These are phyloP conservation scores for Thelonectria olida DNA, from an alignment of 2,329 filamentous ascomycete species.

Conservation along the genomic window DNA sequence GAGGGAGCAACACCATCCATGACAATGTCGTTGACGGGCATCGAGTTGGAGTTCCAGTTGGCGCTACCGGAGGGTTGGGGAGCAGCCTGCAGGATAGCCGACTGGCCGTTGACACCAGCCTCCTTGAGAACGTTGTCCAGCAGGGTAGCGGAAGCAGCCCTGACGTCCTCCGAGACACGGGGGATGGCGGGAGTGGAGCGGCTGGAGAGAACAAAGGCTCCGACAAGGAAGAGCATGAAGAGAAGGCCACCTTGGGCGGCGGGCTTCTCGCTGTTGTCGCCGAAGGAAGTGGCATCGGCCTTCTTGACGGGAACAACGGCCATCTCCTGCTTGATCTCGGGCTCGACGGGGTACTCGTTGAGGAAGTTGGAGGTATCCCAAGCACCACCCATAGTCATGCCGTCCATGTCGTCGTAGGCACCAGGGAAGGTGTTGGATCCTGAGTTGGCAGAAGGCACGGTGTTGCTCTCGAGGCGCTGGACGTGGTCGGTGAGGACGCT, in stretches of 20 bases:
- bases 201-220: slow-evolving; percentile 94
- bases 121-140: slow-evolving; percentile 86
- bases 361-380: slow-evolving; percentile 84
- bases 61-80: slow-evolving; percentile 62
- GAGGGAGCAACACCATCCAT: slow-evolving; percentile 59
- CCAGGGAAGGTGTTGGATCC: slow-evolving; percentile 72
- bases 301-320: slow-evolving; percentile 65
- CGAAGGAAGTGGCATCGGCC: slow-evolving; percentile 46
- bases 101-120: slow-evolving; percentile 65
- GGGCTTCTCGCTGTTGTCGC: slow-evolving; percentile 66
- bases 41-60: slow-evolving; percentile 49
- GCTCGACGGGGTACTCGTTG: slow-evolving; percentile 73
- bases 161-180: slow-evolving; percentile 81
- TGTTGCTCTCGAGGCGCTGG: slow-evolving; percentile 72
- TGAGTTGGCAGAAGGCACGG: slow-evolving; percentile 48
- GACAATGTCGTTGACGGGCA: slow-evolving; percentile 54
- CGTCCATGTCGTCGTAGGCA: slow-evolving; percentile 84
- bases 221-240: slow-evolving; percentile 95
- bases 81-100: slow-evolving; percentile 55
- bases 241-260: slow-evolving; percentile 83
- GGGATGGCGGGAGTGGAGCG: slow-evolving; percentile 77
- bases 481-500: slow-evolving; percentile 79
- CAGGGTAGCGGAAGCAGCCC: slow-evolving; percentile 79
- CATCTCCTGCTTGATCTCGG: slow-evolving; percentile 68
- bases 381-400: slow-evolving; percentile 79